These are phyloP conservation scores for Penicillium griseofulvum DNA, from an alignment of 2,329 filamentous ascomycete species.

Conservation along the genomic window DNA sequence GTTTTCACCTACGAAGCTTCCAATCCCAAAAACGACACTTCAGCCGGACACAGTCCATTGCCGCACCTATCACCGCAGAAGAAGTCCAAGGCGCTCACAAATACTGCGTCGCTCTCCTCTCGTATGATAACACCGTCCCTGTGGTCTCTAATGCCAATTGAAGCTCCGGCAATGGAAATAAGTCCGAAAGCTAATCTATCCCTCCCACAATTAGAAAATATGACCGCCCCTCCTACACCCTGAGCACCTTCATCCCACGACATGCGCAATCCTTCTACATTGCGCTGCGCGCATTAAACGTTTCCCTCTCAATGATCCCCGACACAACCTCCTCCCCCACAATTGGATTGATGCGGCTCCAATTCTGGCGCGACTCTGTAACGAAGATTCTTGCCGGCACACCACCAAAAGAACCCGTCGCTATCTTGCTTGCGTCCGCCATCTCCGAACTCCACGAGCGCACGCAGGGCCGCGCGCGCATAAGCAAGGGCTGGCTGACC, in stretches of 20 bases:
- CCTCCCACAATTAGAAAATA: conserved; percentile 61
- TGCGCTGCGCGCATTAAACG: conserved; percentile 85
- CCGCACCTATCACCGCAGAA: conserved; percentile 25
- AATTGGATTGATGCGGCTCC: conserved; percentile 82
- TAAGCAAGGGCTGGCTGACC: conserved; percentile 70
- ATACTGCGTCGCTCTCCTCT: conserved; percentile 60
- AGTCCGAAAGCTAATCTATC: neutral
- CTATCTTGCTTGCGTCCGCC: conserved; percentile 73
- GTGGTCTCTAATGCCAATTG: neutral
- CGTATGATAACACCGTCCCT: conserved; percentile 36
- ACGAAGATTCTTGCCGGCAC: conserved; percentile 71
- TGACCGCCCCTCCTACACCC: conserved; percentile 83
- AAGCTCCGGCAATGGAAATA: neutral
- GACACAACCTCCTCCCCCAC: conserved; percentile 86
- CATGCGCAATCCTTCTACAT: conserved; percentile 79
- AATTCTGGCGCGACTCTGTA: conserved; percentile 91
- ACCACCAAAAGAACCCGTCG: conserved; percentile 88
- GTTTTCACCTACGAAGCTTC: neutral
- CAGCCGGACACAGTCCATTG: conserved; percentile 19
- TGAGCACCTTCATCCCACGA: conserved; percentile 78
- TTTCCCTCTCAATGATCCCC: conserved; percentile 85
- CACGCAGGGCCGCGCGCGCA: conserved; percentile 47
- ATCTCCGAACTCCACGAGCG: conserved; percentile 56
- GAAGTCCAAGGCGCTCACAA: conserved; percentile 55
- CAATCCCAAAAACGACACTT: conserved; percentile 23